A percentile compares a stretch with the other conserved stretches of the same genome.
Conservation (phyloP, 2,329 filamentous ascomycete genomes). For the Onygena corvina region DNA sequence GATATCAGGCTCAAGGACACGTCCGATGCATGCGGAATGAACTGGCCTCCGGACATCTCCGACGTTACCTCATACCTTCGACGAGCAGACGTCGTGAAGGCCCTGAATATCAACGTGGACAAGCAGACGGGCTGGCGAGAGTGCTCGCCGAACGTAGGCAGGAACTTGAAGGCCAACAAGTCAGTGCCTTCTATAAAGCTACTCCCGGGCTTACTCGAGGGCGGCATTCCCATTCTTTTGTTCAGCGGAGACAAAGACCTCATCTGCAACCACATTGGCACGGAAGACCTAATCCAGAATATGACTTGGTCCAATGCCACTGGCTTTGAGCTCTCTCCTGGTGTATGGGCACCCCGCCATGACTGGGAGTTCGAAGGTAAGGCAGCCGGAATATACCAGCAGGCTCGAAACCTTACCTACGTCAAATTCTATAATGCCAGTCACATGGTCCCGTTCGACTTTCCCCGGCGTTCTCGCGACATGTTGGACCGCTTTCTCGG, state of each 20-base stretch:
- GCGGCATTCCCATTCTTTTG: slow-evolving; percentile 62
- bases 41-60: slow-evolving; percentile 83
- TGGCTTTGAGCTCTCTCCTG: slow-evolving; percentile 77
- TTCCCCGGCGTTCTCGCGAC: slow-evolving; percentile 71
- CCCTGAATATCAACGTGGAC: slow-evolving; percentile 68
- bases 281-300: slow-evolving; percentile 78
- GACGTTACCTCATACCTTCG: slow-evolving; percentile 74
- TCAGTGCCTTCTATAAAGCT: slow-evolving; percentile 63
- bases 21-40: slow-evolving; percentile 84
- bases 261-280: slow-evolving; percentile 95
- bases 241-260: slow-evolving; percentile 91
- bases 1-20: slow-evolving; percentile 75
- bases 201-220: slow-evolving; percentile 63
- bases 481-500: slow-evolving; percentile 97
- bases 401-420: slow-evolving; percentile 89
- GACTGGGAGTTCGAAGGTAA: slow-evolving; percentile 92
- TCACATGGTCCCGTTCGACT: slow-evolving; percentile 97
- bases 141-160: slow-evolving; percentile 68
- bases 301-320: slow-evolving; percentile 85
- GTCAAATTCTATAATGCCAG: slow-evolving; percentile 90
- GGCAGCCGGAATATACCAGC: slow-evolving; percentile 80
- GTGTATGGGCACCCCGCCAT: slow-evolving; percentile 79
- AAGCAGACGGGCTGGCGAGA: slow-evolving; percentile 86
- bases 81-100: slow-evolving; percentile 61
- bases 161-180: slow-evolving; percentile 55